Evolutionary conservation across 371 early-diverging fungal species (phyloP).

Genomic region (Basidiobolus meristosporus): DNA sequence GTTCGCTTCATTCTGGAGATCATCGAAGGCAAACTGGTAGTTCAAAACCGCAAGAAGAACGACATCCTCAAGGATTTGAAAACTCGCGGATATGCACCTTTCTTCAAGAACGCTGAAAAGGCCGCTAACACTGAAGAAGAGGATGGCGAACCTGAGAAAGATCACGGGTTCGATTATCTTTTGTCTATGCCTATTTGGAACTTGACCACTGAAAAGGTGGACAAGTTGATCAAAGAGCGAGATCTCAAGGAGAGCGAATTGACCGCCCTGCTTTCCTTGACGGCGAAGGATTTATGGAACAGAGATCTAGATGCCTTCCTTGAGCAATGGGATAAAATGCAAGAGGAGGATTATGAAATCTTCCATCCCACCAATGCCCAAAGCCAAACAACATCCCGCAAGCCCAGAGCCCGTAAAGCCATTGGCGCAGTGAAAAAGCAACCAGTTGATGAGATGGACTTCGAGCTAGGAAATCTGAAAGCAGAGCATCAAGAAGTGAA

Average conservation of each 20-base stretch:
- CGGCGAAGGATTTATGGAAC: slow-evolving; percentile 78
- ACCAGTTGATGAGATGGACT: too few species aligned
- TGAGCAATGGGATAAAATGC: not conserved
- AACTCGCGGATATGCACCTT: slow-evolving; percentile 11
- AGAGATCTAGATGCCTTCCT: slow-evolving; percentile 55
- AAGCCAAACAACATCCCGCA: too few species aligned
- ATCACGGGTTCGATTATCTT: slow-evolving; percentile 86
- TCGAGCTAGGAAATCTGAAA: too few species aligned
- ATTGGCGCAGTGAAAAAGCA: too few species aligned
- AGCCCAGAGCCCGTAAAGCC: too few species aligned
- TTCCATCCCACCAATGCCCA: too few species aligned
- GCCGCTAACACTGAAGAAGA: slow-evolving; percentile 7
- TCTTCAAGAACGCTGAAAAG: too few species aligned
- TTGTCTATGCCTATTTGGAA: slow-evolving; percentile 85
- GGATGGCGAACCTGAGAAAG: too few species aligned
- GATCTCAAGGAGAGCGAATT: slow-evolving; percentile 50
- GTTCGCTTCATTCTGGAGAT: slow-evolving; percentile 91
- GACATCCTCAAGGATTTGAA: slow-evolving; percentile 72
- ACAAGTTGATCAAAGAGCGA: slow-evolving; percentile 57
- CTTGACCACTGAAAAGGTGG: slow-evolving; percentile 81
- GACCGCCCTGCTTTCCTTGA: slow-evolving; percentile 34
- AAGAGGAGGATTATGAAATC: not conserved
- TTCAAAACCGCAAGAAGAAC: slow-evolving; percentile 72
- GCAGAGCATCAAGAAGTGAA: too few species aligned
- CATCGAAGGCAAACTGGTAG: slow-evolving; percentile 62